Conservation (phyloP, 1,139 yeast genomes). For the Kodamaea alishanica region DNA sequence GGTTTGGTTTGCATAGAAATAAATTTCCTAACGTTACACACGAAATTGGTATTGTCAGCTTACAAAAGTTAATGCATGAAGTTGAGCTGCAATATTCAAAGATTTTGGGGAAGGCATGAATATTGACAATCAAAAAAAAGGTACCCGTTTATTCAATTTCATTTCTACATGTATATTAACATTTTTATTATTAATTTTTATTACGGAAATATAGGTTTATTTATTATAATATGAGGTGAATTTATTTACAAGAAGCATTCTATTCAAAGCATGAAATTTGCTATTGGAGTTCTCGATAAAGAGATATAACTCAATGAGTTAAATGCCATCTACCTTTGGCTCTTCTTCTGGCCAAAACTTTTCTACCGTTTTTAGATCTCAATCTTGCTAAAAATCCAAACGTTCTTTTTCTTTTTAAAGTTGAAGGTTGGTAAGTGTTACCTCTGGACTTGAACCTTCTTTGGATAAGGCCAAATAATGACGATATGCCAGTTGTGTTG, state of each 20-base stretch:
- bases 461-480: constrained; percentile 42
- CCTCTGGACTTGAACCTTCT: constrained; percentile 86
- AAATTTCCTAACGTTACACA: constrained; percentile 85
- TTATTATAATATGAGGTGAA: background rate
- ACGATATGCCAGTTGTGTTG: constrained; percentile 19
- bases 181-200: background rate
- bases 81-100: constrained; percentile 51
- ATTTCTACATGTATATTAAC: too few species aligned
- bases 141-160: too few species aligned
- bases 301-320: constrained; percentile 50
- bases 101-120: constrained; percentile 38
- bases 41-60: constrained; percentile 65
- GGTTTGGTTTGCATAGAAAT: constrained; percentile 92
- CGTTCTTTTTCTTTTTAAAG: constrained; percentile 83
- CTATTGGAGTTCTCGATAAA: constrained; percentile 5
- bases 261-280: background rate
- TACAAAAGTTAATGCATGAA: constrained; percentile 71
- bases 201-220: background rate
- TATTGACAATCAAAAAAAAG: background rate
- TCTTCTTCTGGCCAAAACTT: constrained; percentile 71
- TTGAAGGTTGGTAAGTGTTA: constrained; percentile 91
- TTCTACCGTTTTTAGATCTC: constrained; percentile 73
- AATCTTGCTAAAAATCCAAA: constrained; percentile 90
- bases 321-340: constrained; percentile 94
- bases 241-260: background rate